These are phyloP conservation scores for Lonicera japonica DNA, from an alignment of 129 eudicot species.

Conservation along the genomic window DNA sequence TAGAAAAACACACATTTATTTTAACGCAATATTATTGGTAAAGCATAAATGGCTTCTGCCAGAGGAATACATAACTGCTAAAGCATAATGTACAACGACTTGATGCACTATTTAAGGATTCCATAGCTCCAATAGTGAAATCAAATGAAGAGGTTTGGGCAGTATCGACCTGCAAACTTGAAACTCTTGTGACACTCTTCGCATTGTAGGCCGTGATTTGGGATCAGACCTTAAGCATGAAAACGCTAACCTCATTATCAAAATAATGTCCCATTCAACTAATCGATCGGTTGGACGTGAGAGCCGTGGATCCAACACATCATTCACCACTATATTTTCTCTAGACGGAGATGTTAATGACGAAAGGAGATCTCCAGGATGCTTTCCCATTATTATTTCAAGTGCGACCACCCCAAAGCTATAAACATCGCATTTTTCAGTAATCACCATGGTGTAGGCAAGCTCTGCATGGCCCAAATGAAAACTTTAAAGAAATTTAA, in stretches of 20 bases:
- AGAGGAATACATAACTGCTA: no score
- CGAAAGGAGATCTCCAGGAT: not conserved
- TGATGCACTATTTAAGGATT: not conserved
- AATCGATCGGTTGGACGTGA: not conserved
- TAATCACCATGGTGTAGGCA: not conserved
- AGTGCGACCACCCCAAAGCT: constrained; percentile 11
- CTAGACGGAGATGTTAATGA: not conserved
- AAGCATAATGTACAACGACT: not conserved
- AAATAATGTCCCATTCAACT: no score
- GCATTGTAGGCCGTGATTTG: constrained; percentile 16
- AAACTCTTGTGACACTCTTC: constrained; percentile 9
- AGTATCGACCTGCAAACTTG: not conserved
- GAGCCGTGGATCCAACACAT: not conserved
- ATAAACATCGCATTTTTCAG: constrained; percentile 13
- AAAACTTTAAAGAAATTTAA: no score
- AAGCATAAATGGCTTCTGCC: no score
- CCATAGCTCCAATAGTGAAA: not conserved
- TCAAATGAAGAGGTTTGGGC: not conserved
- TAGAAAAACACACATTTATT: no score
- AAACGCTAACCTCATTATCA: not conserved
- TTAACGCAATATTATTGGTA: no score
- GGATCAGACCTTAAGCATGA: constrained; percentile 10
- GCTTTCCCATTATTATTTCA: constrained; percentile 2
- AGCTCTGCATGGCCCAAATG: not conserved
- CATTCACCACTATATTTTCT: not conserved